These are phyloP conservation scores for Rhizophora apiculata DNA, from an alignment of 345 rosid species.

Conservation along the genomic window DNA sequence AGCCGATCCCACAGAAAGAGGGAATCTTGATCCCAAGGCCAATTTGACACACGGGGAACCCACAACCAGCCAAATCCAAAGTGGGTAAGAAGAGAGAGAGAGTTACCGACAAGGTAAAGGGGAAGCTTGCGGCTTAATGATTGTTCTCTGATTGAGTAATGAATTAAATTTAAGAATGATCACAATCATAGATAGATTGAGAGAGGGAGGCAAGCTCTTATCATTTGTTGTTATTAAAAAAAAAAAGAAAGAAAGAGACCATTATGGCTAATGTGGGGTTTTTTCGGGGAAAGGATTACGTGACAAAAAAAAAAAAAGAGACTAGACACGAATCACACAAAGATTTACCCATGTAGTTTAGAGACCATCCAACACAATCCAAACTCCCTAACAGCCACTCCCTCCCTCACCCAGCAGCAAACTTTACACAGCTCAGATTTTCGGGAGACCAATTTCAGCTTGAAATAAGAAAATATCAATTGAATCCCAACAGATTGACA, in stretches of 20 bases:
- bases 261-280: not conserved
- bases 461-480: too few species aligned
- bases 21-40: conserved; percentile 15
- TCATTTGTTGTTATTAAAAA: not conserved
- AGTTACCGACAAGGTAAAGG: not conserved
- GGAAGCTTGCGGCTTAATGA: conserved; percentile 9
- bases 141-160: conserved; percentile 7
- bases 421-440: not conserved
- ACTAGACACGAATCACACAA: not conserved
- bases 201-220: not conserved
- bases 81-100: not conserved
- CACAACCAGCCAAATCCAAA: not conserved
- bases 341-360: conserved; percentile 3
- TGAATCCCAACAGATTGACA: too few species aligned
- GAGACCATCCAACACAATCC: conserved; percentile 16
- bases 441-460: not conserved
- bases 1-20: not conserved
- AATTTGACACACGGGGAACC: conserved; percentile 11
- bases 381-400: not conserved
- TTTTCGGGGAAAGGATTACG: not conserved
- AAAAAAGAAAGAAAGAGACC: not conserved
- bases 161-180: conserved; percentile 7
- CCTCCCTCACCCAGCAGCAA: too few species aligned
- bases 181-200: not conserved
- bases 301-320: not conserved